These are phyloP conservation scores for Phalaenopsis hybrid DNA, from an alignment of 116 monocot genomes.

Conservation along the genomic window DNA sequence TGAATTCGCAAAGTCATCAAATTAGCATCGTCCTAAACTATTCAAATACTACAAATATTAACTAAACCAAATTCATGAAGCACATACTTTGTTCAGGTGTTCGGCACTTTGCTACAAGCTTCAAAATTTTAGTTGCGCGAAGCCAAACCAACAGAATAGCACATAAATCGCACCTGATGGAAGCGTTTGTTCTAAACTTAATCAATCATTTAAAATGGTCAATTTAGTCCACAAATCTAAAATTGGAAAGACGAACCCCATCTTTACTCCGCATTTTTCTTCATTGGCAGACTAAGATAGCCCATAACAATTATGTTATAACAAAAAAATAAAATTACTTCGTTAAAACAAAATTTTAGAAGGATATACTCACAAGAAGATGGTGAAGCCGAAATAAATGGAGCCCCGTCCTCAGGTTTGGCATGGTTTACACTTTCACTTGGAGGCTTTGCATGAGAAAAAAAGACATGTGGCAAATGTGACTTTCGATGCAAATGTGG, in stretches of 20 bases:
- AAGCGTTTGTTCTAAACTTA: background rate
- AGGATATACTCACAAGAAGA: constrained; percentile 66
- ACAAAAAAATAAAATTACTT: background rate
- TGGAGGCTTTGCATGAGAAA: constrained; percentile 63
- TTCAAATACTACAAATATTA: background rate
- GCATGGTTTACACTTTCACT: constrained; percentile 27
- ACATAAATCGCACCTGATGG: background rate
- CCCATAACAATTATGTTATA: background rate
- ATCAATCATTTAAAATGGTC: background rate
- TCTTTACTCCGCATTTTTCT: background rate
- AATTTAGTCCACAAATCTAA: background rate
- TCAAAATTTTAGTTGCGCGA: no score
- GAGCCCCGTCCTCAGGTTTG: constrained; percentile 26
- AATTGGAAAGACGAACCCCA: background rate
- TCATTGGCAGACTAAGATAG: background rate
- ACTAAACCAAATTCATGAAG: background rate
- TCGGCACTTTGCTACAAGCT: background rate
- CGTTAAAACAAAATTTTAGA: background rate
- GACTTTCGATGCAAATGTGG: constrained; percentile 12
- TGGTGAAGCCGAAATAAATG: constrained; percentile 28
- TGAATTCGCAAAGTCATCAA: background rate
- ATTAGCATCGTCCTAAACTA: background rate
- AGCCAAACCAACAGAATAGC: background rate
- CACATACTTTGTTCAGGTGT: background rate
- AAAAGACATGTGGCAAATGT: constrained; percentile 46